Percentiles rank a stretch among this genome's conserved stretches.
Conservation (phyloP, 768 basidiomycete genomes). For the Lanmaoa rubissima region DNA sequence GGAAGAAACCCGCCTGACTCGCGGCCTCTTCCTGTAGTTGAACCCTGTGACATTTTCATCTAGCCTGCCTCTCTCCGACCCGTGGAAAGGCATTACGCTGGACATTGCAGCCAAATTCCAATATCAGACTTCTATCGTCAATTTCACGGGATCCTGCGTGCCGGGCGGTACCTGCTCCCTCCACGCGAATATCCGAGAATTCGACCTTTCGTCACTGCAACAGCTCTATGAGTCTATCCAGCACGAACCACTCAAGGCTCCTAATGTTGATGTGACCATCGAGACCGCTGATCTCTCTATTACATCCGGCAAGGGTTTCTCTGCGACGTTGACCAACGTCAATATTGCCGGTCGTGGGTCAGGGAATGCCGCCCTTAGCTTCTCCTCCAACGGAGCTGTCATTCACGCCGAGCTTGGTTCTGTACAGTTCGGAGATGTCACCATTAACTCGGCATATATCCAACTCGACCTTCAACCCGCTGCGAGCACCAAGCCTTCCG, state of each 20-base stretch:
- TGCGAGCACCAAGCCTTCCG: background rate
- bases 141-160: background rate
- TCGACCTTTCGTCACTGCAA: background rate
- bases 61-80: background rate
- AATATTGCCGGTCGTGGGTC: constrained; percentile 1
- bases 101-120: background rate
- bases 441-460: background rate
- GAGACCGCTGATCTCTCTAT: constrained; percentile 2
- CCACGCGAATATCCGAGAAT: background rate
- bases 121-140: background rate
- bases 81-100: constrained; percentile 1
- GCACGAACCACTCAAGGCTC: background rate
- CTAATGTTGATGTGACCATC: constrained; percentile 2
- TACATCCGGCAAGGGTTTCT: background rate
- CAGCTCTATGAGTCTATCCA: background rate
- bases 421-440: background rate
- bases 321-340: background rate
- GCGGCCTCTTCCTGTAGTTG: background rate
- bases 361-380: background rate
- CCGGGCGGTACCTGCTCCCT: background rate
- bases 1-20: background rate
- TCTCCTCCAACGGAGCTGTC: constrained; percentile 1
- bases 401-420: constrained; percentile 1
- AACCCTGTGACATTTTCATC: constrained; percentile 2
- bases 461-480: constrained; percentile 4